These are phyloP conservation scores for Talaromyces sp. DNA, from an alignment of 2,329 filamentous ascomycete species.

Conservation along the genomic window DNA sequence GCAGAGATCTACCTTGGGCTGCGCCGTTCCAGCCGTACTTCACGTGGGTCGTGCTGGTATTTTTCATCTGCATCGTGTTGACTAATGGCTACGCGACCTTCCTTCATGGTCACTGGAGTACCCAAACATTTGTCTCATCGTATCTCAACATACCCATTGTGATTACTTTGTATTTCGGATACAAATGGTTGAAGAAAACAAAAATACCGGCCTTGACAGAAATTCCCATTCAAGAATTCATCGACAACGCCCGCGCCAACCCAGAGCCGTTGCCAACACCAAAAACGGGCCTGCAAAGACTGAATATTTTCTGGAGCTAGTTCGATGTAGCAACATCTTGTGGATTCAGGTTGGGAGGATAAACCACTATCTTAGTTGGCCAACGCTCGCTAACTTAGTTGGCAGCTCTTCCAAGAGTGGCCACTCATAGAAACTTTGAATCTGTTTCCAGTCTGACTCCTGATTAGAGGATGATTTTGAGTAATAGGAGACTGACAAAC, in stretches of 20 bases:
- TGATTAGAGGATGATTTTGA: too few relatives aligned
- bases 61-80: conserved; percentile 58
- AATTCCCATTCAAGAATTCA: conserved; percentile 38
- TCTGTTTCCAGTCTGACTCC: too few relatives aligned
- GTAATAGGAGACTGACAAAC: too few relatives aligned
- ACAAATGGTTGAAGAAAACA: conserved; percentile 47
- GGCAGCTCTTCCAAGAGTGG: too few relatives aligned
- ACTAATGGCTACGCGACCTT: conserved; percentile 77
- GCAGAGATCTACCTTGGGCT: neutral
- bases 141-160: conserved; percentile 66
- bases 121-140: conserved; percentile 62
- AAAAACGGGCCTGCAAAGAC: conserved; percentile 24
- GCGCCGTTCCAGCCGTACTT: conserved; percentile 60
- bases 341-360: too few relatives aligned
- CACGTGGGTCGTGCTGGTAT: conserved; percentile 58
- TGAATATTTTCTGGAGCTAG: conserved; percentile 33
- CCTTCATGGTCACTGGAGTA: conserved; percentile 32
- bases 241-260: conserved; percentile 29
- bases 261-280: conserved; percentile 29
- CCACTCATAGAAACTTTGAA: too few relatives aligned
- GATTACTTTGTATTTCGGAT: conserved; percentile 53
- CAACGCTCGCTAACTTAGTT: too few relatives aligned
- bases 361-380: too few relatives aligned
- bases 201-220: conserved; percentile 34
- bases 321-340: too few relatives aligned